Base-by-base conservation (phyloP, 1,284 basidiomycete species). In the Omphalotus olearius region DNA sequence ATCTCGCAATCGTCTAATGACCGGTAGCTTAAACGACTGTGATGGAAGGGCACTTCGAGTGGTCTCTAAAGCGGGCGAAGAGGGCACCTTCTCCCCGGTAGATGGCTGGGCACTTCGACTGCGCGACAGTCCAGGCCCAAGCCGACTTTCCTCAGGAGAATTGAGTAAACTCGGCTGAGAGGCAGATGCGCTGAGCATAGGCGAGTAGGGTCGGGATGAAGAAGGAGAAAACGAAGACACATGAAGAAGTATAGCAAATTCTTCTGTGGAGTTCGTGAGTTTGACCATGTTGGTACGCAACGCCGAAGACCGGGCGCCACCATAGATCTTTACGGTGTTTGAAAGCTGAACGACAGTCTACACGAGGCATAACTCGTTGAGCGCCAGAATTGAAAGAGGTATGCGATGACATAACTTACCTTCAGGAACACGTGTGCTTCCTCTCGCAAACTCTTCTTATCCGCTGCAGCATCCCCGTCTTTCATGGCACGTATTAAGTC, bases 221-320 rank as follows among this genome's bases (percentile, higher is more conserved):
- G 79, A 69, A 2, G 80, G 74, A 28, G 88, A 80, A 61, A 86
- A 85, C 0, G 87, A 88, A n/a, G 88, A 88, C 45, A 88, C 83
- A 62, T 88, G 86, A 14, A 91, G 68, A 45, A 91, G 73, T 60
- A 88, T 86, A 47, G 86, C 80, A 58, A 89, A 85, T 62, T 87
- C 86, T 65, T 91, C 84, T 7, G 88, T 88, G 23, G 83, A 78
- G 58, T 88, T 86, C 37, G 83, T 87, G 54, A 91, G 74, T 56
- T 79, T 78, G 45, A 85, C 78, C 71, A 91, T 83, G 61, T 82
- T 81, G 45, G 70, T 75, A 51, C 85, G 78, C 45, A 91, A 68
- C 37, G 71, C 68, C 14, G 79, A 66, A 14, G 85, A 78, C 56
- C 78, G 77, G 6, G 76, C 69, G 43, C 73, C 71, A 48, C 78